phyloP scores from a whole-genome alignment of 2,329 filamentous ascomycete genomes.

The Fusarium incarnatum region DNA sequence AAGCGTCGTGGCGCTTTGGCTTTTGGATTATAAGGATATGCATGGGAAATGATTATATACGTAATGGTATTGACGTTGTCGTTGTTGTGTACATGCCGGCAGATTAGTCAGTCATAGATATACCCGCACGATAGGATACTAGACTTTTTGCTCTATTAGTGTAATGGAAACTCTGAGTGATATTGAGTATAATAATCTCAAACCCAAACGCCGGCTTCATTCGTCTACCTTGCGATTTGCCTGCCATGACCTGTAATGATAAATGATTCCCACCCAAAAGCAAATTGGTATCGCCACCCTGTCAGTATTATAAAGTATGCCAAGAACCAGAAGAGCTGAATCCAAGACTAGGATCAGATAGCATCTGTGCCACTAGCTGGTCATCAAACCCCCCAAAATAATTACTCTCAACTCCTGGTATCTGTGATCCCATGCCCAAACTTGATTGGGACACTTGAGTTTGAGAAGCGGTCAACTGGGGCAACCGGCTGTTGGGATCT shows the following conservation, averaged over 20 bases:
- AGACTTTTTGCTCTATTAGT: background rate
- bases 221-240: background rate
- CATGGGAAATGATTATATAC: constrained; percentile 2
- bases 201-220: background rate
- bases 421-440: background rate
- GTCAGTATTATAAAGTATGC: background rate
- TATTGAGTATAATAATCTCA: background rate
- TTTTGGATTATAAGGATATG: constrained; percentile 9
- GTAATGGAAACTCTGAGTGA: background rate
- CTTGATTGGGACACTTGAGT: background rate
- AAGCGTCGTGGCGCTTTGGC: background rate
- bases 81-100: background rate
- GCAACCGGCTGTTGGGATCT: background rate
- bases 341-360: background rate
- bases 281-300: constrained; percentile 23
- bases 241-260: background rate
- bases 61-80: constrained; percentile 3
- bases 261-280: background rate
- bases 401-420: background rate
- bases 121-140: background rate
- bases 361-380: constrained; percentile 2
- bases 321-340: background rate
- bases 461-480: background rate
- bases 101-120: background rate
- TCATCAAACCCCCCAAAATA: background rate